Percentiles rank a stretch among this genome's conserved stretches.
Evolutionary conservation across 768 basidiomycete species (phyloP).

Genomic region (Postia placenta): DNA sequence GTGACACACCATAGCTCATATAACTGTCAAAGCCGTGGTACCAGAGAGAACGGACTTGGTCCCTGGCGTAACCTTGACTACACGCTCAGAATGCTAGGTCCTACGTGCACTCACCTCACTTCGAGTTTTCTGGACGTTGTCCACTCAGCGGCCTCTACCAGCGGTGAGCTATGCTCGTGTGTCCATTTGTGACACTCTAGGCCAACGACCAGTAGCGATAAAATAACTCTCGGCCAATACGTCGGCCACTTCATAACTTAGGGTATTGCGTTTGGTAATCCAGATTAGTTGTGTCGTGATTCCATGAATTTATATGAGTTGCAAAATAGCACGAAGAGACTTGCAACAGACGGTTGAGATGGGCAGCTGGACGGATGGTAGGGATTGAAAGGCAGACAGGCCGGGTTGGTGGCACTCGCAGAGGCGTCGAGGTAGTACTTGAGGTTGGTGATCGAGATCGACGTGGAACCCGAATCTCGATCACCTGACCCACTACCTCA

Average conservation of each 20-base stretch:
- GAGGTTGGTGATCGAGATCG: too few species aligned
- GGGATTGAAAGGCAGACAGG: too few species aligned
- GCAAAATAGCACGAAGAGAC: too few species aligned
- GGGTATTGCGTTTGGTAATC: too few species aligned
- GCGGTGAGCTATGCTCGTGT: conserved; percentile 3
- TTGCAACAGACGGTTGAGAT: too few species aligned
- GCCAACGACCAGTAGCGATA: conserved; percentile 22
- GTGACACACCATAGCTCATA: conserved; percentile 65
- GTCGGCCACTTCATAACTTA: conserved; percentile 24
- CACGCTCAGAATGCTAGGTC: not conserved
- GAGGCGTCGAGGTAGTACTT: too few species aligned
- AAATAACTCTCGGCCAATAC: conserved; percentile 21
- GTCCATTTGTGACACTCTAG: conserved; percentile 20
- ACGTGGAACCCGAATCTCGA: too few species aligned
- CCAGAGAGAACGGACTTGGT: conserved; percentile 74
- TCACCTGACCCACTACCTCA: too few species aligned
- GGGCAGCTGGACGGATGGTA: too few species aligned
- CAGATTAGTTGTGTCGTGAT: too few species aligned
- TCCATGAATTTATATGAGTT: too few species aligned
- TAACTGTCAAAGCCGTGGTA: conserved; percentile 88
- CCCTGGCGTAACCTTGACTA: conserved; percentile 32
- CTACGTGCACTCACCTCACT: conserved; percentile 14
- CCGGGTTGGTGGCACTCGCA: too few species aligned
- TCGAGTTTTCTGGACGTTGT: conserved; percentile 19
- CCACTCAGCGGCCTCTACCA: conserved; percentile 19